Conservation (phyloP, 805 yeast genomes). For the Hanseniaspora occidentalis region DNA sequence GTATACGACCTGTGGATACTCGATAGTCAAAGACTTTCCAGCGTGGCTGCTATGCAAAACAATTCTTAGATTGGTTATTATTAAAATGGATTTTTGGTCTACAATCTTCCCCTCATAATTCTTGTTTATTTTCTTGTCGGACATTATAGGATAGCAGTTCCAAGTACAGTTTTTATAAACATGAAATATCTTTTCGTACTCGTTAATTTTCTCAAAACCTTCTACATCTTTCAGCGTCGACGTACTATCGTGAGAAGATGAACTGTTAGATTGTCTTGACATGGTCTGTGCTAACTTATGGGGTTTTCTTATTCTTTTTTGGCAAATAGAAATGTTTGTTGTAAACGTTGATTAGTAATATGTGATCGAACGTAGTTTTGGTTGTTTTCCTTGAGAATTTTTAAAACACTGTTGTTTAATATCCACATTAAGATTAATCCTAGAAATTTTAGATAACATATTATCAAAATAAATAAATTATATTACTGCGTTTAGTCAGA, state of each 20-base stretch:
- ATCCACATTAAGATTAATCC: too few species aligned
- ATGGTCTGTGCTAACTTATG: too few species aligned
- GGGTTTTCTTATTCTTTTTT: too few species aligned
- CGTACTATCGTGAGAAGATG: not conserved
- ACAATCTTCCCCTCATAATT: slow-evolving; percentile 1
- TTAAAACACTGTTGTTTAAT: too few species aligned
- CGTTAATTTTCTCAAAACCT: not conserved
- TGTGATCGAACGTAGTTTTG: too few species aligned
- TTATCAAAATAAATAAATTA: too few species aligned
- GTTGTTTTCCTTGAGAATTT: too few species aligned
- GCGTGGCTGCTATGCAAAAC: not conserved
- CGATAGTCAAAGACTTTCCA: slow-evolving; percentile 2
- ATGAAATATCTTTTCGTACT: not conserved
- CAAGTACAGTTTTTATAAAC: not conserved
- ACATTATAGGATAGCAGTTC: slow-evolving; percentile 1
- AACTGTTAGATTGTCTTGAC: too few species aligned
- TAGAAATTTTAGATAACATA: too few species aligned
- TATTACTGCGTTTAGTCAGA: too few species aligned
- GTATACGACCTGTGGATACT: not conserved
- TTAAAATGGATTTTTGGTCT: not conserved
- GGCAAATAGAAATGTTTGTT: too few species aligned
- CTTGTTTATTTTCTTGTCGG: not conserved
- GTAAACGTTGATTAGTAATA: too few species aligned
- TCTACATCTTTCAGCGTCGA: not conserved
- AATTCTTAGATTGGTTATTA: not conserved